Conservation (phyloP, 2,329 filamentous ascomycete species). For the Cephalotrichum gorgonifer region DNA sequence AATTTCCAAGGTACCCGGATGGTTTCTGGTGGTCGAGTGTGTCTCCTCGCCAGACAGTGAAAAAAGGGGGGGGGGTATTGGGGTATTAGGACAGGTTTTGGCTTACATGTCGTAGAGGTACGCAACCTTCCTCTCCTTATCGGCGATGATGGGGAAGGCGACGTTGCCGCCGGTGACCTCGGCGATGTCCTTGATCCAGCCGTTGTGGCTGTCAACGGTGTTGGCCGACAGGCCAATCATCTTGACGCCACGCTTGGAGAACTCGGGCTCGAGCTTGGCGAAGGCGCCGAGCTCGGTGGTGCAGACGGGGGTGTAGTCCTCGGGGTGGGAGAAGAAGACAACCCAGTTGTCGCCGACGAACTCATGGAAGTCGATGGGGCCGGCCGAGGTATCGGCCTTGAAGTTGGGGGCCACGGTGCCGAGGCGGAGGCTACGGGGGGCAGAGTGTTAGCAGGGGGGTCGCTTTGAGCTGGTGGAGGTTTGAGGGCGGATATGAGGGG, state of each 20-base stretch:
- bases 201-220: conserved; percentile 70
- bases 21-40: too few relatives aligned
- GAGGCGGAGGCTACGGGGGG: conserved; percentile 55
- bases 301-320: conserved; percentile 91
- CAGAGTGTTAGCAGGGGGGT: not conserved
- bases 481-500: too few relatives aligned
- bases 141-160: conserved; percentile 70
- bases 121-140: conserved; percentile 67
- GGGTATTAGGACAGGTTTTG: not conserved
- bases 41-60: too few relatives aligned
- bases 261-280: conserved; percentile 79
- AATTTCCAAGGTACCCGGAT: too few relatives aligned
- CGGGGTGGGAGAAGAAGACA: conserved; percentile 75
- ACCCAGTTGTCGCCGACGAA: conserved; percentile 73
- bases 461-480: not conserved
- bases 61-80: not conserved
- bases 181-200: conserved; percentile 85
- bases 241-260: conserved; percentile 78
- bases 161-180: conserved; percentile 64
- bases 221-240: conserved; percentile 87
- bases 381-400: conserved; percentile 68
- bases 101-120: conserved; percentile 67
- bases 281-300: conserved; percentile 93
- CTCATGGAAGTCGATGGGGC: conserved; percentile 73
- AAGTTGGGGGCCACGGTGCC: conserved; percentile 69